These are phyloP conservation scores for Geranomyces variabilis DNA, from an alignment of 192 early-diverging fungal species.

Conservation along the genomic window DNA sequence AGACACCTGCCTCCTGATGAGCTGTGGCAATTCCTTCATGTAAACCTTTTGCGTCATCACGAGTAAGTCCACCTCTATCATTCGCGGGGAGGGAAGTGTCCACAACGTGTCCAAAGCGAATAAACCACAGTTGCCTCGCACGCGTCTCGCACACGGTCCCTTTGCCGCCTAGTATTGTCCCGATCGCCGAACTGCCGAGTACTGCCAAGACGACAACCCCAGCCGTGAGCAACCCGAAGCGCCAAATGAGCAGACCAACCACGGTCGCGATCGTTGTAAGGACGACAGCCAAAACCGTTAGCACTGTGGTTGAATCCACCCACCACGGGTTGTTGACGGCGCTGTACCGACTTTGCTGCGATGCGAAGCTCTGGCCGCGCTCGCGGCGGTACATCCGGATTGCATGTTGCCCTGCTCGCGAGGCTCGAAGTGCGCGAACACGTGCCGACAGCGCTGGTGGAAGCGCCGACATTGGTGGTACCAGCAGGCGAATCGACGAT, in stretches of 20 bases:
- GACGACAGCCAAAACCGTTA: neutral
- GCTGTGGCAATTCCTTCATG: no score
- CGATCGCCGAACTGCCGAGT: neutral
- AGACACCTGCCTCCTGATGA: no score
- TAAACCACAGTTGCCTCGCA: constrained; percentile 22
- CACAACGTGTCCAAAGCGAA: constrained; percentile 20
- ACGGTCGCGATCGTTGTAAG: neutral
- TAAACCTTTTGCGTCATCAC: no score
- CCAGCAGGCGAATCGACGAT: neutral
- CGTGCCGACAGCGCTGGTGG: constrained; percentile 16
- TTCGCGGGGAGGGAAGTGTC: neutral
- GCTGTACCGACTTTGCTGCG: constrained; percentile 7
- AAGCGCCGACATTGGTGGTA: constrained; percentile 39
- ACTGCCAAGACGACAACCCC: neutral
- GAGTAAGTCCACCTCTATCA: neutral
- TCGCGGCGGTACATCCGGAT: constrained; percentile 47
- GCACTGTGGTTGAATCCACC: constrained; percentile 7
- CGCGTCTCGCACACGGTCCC: constrained; percentile 20
- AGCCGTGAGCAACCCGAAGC: neutral
- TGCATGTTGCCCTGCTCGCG: constrained; percentile 43
- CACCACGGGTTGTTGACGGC: constrained; percentile 41
- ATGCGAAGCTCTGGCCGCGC: constrained; percentile 10
- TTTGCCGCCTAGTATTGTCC: neutral
- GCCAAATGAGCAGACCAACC: neutral
- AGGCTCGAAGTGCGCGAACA: constrained; percentile 28